phyloP scores from a whole-genome alignment of 257 asterid species.

The Prunella vulgaris region DNA sequence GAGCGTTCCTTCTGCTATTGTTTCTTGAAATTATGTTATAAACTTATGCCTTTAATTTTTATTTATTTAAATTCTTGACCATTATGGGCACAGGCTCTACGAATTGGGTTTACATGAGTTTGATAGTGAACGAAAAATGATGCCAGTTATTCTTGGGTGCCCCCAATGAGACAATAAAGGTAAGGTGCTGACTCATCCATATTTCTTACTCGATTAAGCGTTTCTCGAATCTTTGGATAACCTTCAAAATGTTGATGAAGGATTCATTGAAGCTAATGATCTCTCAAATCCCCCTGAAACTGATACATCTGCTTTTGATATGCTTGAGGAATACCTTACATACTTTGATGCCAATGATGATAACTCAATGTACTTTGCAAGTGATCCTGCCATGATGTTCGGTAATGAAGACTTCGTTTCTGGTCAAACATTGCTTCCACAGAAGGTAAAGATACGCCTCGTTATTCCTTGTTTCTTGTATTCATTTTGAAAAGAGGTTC shows the following conservation, averaged over 20 bases:
- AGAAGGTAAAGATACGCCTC: constrained; percentile 34
- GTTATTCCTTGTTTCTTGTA: not conserved
- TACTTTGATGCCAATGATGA: constrained; percentile 51
- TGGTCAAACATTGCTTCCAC: constrained; percentile 27
- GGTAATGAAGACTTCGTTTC: constrained; percentile 34
- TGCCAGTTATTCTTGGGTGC: no score
- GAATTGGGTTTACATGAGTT: no score
- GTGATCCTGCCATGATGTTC: constrained; percentile 35
- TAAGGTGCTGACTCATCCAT: no score
- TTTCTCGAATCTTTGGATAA: constrained; percentile 44
- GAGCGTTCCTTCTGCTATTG: no score
- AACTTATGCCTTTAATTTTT: no score
- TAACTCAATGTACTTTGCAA: constrained; percentile 24
- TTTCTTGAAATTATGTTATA: no score
- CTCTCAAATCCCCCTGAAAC: constrained; percentile 43
- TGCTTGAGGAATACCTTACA: constrained; percentile 62
- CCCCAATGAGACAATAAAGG: no score
- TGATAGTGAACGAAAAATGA: no score
- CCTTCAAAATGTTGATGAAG: constrained; percentile 42
- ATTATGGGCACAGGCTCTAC: no score
- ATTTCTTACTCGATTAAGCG: constrained; percentile 50
- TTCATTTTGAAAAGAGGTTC: not conserved
- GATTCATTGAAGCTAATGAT: constrained; percentile 67
- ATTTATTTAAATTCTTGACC: no score
- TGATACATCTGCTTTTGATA: constrained; percentile 36